Evolutionary conservation across 768 basidiomycete genomes (phyloP).

Genomic region (Myochromella boudieri): DNA sequence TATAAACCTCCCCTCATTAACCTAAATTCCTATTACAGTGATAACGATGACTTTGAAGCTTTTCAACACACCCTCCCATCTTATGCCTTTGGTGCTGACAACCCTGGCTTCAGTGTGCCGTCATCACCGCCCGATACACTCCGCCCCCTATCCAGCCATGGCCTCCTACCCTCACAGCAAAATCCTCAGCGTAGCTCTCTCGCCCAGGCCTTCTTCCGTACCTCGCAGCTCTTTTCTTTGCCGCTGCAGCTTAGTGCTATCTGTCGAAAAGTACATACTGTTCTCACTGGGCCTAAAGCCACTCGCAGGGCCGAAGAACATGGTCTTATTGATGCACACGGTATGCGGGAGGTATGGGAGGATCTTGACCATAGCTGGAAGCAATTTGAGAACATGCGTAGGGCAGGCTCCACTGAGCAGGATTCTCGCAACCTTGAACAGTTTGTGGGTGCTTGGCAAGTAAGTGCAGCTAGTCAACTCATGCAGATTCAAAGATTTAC

Average conservation of each 20-base stretch:
- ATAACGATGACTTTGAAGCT: constrained; percentile 70
- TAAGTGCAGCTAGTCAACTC: constrained; percentile 31
- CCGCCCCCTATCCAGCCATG: constrained; percentile 17
- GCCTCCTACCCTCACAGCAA: constrained; percentile 7
- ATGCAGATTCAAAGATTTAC: constrained; percentile 4
- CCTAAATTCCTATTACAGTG: constrained; percentile 34
- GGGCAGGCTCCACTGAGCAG: constrained; percentile 28
- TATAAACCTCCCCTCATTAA: neutral
- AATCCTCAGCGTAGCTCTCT: constrained; percentile 16
- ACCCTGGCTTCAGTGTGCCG: constrained; percentile 9
- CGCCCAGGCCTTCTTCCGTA: constrained; percentile 47
- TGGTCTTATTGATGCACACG: constrained; percentile 57
- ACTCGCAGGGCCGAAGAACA: constrained; percentile 53
- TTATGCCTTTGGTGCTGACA: constrained; percentile 28
- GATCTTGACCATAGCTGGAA: constrained; percentile 81
- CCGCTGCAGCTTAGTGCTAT: constrained; percentile 75
- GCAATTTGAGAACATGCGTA: constrained; percentile 70
- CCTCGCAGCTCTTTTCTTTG: constrained; percentile 61
- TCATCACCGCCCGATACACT: constrained; percentile 16
- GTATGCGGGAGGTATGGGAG: constrained; percentile 82
- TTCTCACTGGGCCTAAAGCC: constrained; percentile 78
- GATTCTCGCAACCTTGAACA: constrained; percentile 45
- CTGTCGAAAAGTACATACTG: constrained; percentile 76
- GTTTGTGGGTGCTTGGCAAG: constrained; percentile 87
- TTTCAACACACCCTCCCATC: constrained; percentile 68